A percentile compares a stretch with the other conserved stretches of the same genome.
Evolutionary conservation across 2,329 filamentous ascomycete species (phyloP).

Genomic region (Coniochaeta prunicola): DNA sequence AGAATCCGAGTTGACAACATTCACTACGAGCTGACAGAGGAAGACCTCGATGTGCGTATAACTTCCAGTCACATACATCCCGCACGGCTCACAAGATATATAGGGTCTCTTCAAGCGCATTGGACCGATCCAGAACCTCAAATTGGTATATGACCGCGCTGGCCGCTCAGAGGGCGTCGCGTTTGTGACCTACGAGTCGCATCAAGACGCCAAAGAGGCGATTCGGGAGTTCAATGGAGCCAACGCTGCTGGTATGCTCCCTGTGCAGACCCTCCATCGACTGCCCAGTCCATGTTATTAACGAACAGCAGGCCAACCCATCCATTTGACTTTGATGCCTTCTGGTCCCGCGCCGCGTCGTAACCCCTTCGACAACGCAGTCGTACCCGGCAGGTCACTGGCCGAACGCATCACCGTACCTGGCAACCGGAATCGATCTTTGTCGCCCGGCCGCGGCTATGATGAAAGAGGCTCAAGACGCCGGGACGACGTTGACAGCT

Average conservation of each 20-base stretch:
- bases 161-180: conserved; percentile 82
- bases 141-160: conserved; percentile 77
- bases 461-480: conserved; percentile 49
- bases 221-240: conserved; percentile 79
- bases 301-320: conserved; percentile 59
- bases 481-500: conserved; percentile 60
- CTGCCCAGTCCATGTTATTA: background rate
- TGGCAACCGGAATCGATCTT: conserved; percentile 54
- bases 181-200: conserved; percentile 70
- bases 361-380: conserved; percentile 50
- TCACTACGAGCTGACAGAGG: conserved; percentile 84
- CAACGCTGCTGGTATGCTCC: conserved; percentile 68
- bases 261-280: background rate
- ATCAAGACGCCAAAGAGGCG: conserved; percentile 65
- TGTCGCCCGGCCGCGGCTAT: conserved; percentile 45
- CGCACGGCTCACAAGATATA: conserved; percentile 18
- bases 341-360: conserved; percentile 34
- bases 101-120: conserved; percentile 78
- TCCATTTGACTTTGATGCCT: conserved; percentile 62
- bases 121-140: conserved; percentile 61
- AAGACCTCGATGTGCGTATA: conserved; percentile 64
- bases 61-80: background rate
- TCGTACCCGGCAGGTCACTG: conserved; percentile 48
- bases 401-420: conserved; percentile 54
- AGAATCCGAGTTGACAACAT: conserved; percentile 84